phyloP scores from a whole-genome alignment of 768 basidiomycete species.

The Termitomyces heimii region DNA sequence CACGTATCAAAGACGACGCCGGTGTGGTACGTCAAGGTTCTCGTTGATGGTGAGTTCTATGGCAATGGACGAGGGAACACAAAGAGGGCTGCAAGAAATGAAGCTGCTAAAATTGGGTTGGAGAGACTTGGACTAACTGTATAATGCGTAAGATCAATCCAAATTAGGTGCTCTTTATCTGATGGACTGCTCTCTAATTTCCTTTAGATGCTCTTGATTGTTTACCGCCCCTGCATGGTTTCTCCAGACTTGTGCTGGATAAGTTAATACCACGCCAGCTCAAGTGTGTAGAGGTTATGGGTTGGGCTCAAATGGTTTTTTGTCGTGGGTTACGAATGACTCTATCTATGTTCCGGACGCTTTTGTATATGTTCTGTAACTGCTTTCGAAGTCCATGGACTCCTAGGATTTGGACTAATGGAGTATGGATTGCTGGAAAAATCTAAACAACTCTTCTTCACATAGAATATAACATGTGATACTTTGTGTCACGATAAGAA shows the following conservation, averaged over 20 bases:
- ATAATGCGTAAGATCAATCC: constrained; percentile 28
- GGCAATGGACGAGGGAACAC: constrained; percentile 65
- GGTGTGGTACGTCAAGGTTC: constrained; percentile 64
- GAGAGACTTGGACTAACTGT: constrained; percentile 50
- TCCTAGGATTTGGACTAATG: not conserved
- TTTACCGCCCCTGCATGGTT: constrained; percentile 31
- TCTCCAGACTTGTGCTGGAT: constrained; percentile 59
- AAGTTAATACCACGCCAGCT: constrained; percentile 32
- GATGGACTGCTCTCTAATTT: not conserved
- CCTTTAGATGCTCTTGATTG: not conserved
- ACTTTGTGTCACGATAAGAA: not conserved
- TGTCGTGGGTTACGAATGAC: not conserved
- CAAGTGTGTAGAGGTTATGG: constrained; percentile 60
- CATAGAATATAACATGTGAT: constrained; percentile 5
- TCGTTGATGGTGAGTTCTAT: constrained; percentile 53
- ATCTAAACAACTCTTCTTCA: not conserved
- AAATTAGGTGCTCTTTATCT: not conserved
- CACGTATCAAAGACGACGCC: constrained; percentile 61
- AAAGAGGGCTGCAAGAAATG: constrained; percentile 76
- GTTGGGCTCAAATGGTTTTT: constrained; percentile 13
- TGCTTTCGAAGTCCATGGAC: not conserved
- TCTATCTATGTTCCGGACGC: not conserved
- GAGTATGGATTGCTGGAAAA: too few species aligned
- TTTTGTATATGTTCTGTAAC: not conserved
- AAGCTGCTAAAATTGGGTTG: constrained; percentile 74